Evolutionary conservation across 306 rosid species (phyloP).

Genomic region (Chamaecrista fasciculata): DNA sequence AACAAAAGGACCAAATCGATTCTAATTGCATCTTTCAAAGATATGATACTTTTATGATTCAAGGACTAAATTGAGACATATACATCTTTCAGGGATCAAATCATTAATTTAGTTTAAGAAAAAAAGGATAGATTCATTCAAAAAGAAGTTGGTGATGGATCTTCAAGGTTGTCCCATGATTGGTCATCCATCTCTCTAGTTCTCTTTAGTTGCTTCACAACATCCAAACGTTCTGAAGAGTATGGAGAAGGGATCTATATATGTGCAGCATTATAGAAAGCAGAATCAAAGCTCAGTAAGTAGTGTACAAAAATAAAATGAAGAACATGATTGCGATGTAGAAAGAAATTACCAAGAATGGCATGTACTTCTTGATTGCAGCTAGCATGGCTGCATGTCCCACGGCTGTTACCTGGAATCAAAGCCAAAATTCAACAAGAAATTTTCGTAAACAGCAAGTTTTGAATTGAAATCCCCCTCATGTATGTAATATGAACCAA

Average conservation of each 20-base stretch:
- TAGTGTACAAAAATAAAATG: neutral
- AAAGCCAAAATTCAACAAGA: neutral
- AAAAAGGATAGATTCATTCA: too few species aligned
- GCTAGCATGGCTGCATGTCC: conserved; percentile 80
- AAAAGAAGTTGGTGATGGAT: conserved; percentile 36
- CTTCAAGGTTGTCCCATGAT: conserved; percentile 42
- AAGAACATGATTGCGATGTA: neutral
- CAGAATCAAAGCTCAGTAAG: conserved; percentile 11
- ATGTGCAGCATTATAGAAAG: conserved; percentile 15
- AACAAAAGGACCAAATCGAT: too few species aligned
- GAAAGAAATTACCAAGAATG: conserved; percentile 44
- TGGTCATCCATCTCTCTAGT: conserved; percentile 53
- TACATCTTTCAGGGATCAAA: too few species aligned
- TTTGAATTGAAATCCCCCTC: neutral
- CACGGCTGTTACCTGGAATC: conserved; percentile 52
- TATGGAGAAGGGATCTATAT: conserved; percentile 80
- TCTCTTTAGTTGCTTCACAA: conserved; percentile 56
- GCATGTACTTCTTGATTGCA: conserved; percentile 64
- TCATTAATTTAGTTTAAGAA: too few species aligned
- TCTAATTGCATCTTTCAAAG: too few species aligned
- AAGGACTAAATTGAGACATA: too few species aligned
- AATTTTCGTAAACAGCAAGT: neutral
- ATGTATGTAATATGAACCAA: neutral
- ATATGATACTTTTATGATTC: too few species aligned
- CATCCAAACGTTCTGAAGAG: conserved; percentile 58